phyloP scores from a whole-genome alignment of 2,329 filamentous ascomycete genomes.

The Cordyceps militaris region DNA sequence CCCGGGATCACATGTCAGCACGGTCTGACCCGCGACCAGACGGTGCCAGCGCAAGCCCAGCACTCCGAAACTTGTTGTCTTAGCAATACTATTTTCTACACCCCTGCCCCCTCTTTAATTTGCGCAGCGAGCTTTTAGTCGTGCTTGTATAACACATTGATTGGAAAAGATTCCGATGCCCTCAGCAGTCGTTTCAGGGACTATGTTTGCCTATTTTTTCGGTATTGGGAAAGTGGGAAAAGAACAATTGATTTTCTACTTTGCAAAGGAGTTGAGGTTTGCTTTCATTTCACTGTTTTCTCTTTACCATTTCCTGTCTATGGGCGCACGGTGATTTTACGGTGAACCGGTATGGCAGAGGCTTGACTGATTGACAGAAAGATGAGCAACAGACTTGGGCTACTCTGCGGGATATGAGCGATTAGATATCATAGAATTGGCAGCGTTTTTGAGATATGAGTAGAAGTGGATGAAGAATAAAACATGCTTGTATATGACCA shows the following conservation, averaged over 20 bases:
- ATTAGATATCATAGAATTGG: slow-evolving; percentile 1
- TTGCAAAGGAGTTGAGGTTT: slow-evolving; percentile 1
- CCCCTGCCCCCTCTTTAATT: background rate
- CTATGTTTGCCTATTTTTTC: background rate
- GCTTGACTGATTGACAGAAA: background rate
- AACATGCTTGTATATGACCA: too few species aligned
- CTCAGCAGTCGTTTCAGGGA: background rate
- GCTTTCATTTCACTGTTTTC: background rate
- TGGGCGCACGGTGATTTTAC: background rate
- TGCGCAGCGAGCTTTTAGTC: background rate
- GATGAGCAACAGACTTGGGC: background rate
- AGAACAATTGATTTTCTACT: background rate
- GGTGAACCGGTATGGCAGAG: background rate
- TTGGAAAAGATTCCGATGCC: background rate
- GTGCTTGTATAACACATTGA: slow-evolving; percentile 2
- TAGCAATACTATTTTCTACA: slow-evolving; percentile 27
- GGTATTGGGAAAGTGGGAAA: background rate
- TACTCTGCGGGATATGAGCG: background rate
- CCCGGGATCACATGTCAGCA: slow-evolving; percentile 26
- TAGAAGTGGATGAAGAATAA: background rate
- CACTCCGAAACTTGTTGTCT: slow-evolving; percentile 65
- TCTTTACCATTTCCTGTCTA: background rate
- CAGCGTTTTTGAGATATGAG: background rate
- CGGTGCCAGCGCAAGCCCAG: slow-evolving; percentile 72
- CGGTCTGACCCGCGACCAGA: slow-evolving; percentile 40